A percentile compares a stretch with the other conserved stretches of the same genome.
phyloP scores from a whole-genome alignment of 371 early-diverging fungal species.

The Mucor saturninus region DNA sequence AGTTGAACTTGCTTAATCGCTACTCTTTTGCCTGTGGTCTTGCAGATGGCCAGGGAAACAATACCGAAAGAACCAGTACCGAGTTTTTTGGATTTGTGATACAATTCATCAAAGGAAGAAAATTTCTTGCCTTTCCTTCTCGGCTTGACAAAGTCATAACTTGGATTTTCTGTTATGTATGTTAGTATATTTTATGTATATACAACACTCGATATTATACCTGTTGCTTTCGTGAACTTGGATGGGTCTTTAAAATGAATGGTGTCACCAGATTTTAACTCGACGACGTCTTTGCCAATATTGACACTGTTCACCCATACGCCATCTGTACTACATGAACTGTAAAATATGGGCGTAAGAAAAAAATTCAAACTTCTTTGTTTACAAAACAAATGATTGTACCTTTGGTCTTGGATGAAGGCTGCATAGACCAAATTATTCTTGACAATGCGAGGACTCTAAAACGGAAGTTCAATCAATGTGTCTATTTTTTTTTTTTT shows the following conservation, averaged over 20 bases:
- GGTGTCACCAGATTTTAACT: slow-evolving; percentile 9
- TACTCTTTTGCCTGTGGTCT: slow-evolving; percentile 12
- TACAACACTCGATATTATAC: not conserved
- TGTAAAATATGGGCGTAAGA: not conserved
- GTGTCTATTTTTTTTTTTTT: no score
- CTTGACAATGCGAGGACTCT: slow-evolving; percentile 7
- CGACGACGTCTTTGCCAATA: not conserved
- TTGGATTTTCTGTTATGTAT: slow-evolving; percentile 1
- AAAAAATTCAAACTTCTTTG: not conserved
- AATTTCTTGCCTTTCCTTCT: not conserved
- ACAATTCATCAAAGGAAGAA: slow-evolving; percentile 3
- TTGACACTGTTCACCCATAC: slow-evolving; percentile 17
- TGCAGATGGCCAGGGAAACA: slow-evolving; percentile 16
- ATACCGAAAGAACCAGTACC: slow-evolving; percentile 14
- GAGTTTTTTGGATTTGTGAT: not conserved
- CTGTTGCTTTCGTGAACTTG: not conserved
- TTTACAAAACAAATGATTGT: not conserved
- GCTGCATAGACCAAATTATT: not conserved
- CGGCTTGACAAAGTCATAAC: slow-evolving; percentile 19
- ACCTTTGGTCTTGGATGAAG: slow-evolving; percentile 12
- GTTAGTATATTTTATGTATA: not conserved
- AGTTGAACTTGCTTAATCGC: slow-evolving; percentile 10
- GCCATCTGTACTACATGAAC: slow-evolving; percentile 8
- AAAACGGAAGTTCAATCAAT: not conserved
- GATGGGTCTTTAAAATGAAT: slow-evolving; percentile 21